These are phyloP conservation scores for Ascocoryne sarcoides DNA, from an alignment of 2,329 filamentous ascomycete species.

Conservation along the genomic window DNA sequence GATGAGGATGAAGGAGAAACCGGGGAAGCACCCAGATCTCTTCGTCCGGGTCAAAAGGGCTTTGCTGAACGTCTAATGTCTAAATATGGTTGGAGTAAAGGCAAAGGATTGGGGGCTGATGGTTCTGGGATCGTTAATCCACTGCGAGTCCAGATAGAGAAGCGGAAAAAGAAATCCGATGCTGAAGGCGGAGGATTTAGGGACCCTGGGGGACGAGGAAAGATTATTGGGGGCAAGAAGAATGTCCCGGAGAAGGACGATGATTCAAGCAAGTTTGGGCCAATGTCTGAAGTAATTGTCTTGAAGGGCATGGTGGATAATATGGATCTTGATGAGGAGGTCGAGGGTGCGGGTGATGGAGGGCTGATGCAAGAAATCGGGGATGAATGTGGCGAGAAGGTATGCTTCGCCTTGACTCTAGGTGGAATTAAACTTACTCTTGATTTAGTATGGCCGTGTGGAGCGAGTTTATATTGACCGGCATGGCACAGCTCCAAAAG, in stretches of 20 bases:
- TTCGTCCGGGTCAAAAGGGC: constrained; percentile 68
- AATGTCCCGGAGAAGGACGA: constrained; percentile 33
- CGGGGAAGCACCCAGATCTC: constrained; percentile 43
- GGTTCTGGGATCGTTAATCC: constrained; percentile 78
- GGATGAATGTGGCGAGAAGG: constrained; percentile 80
- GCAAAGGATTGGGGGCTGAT: constrained; percentile 75
- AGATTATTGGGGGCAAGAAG: constrained; percentile 70
- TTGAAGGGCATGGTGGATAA: constrained; percentile 79
- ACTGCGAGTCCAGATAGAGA: constrained; percentile 75
- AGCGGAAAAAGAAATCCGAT: constrained; percentile 70
- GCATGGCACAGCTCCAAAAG: constrained; percentile 46
- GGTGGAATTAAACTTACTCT: constrained; percentile 2
- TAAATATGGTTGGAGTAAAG: constrained; percentile 90
- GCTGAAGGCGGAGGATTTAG: constrained; percentile 71
- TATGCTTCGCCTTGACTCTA: constrained; percentile 27
- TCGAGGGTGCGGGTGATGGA: constrained; percentile 50
- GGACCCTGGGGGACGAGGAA: constrained; percentile 57
- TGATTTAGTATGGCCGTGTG: constrained; percentile 64
- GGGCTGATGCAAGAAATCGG: constrained; percentile 89
- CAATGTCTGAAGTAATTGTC: constrained; percentile 75
- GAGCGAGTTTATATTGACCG: constrained; percentile 71
- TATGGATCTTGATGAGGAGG: constrained; percentile 71
- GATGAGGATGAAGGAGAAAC: constrained; percentile 25
- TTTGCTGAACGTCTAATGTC: constrained; percentile 84
- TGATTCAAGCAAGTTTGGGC: constrained; percentile 51